Percentiles rank a stretch among this genome's conserved stretches.
These are phyloP conservation scores for Verticillium zaregamsianum DNA, from an alignment of 2,329 filamentous ascomycete genomes.

Conservation along the genomic window DNA sequence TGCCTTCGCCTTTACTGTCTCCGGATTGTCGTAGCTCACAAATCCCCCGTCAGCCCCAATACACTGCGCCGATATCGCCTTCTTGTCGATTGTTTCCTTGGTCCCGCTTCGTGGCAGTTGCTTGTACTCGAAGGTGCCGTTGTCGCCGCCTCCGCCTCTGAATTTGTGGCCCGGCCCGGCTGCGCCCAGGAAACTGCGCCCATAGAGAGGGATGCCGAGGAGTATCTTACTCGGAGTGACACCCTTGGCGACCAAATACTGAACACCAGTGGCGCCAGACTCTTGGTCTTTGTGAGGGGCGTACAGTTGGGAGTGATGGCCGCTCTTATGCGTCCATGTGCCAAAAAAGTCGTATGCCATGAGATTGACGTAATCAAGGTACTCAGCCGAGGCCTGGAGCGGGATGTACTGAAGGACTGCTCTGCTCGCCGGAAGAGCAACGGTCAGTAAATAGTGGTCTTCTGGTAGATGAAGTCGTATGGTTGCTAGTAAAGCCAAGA, in stretches of 20 bases:
- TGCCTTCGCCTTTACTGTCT: conserved; percentile 73
- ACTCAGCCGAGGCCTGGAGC: conserved; percentile 54
- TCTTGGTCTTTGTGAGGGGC: conserved; percentile 54
- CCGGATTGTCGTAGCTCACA: conserved; percentile 74
- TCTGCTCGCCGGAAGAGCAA: conserved; percentile 65
- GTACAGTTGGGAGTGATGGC: conserved; percentile 75
- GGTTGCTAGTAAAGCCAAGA: conserved; percentile 62
- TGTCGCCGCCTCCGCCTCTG: conserved; percentile 51
- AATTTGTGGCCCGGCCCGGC: conserved; percentile 61
- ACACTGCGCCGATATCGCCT: conserved; percentile 67
- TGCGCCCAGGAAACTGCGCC: conserved; percentile 67
- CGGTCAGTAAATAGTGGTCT: conserved; percentile 65
- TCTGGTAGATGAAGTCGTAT: conserved; percentile 65
- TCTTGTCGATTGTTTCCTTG: conserved; percentile 64
- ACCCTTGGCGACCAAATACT: conserved; percentile 60
- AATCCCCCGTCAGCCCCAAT: conserved; percentile 71
- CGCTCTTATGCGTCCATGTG: conserved; percentile 61
- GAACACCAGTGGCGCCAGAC: conserved; percentile 63
- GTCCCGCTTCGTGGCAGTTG: conserved; percentile 59
- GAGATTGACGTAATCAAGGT: conserved; percentile 72
- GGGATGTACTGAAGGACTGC: conserved; percentile 67
- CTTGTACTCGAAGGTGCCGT: conserved; percentile 71
- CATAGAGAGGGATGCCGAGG: conserved; percentile 71
- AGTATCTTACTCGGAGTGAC: conserved; percentile 70
- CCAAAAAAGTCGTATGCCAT: conserved; percentile 80